These are phyloP conservation scores for Epichloe sp. DNA, from an alignment of 2,329 filamentous ascomycete genomes.

Conservation along the genomic window DNA sequence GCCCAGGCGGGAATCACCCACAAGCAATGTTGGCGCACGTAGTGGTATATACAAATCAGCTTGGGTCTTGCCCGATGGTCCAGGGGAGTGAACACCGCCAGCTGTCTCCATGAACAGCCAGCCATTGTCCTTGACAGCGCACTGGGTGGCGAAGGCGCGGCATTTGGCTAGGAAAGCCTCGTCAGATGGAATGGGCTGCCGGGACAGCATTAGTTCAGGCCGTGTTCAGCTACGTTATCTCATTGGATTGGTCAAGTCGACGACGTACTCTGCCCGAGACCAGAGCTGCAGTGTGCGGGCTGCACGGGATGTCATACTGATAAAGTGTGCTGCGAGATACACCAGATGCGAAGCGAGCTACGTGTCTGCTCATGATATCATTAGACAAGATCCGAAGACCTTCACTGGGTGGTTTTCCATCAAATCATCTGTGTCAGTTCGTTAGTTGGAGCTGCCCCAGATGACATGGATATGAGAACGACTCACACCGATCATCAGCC, in stretches of 20 bases:
- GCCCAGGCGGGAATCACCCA: slow-evolving; percentile 63
- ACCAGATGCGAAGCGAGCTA: slow-evolving; percentile 42
- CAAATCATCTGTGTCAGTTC: not conserved
- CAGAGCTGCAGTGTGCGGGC: slow-evolving; percentile 61
- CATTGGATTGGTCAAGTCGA: not conserved
- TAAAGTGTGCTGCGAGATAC: slow-evolving; percentile 44
- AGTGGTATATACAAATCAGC: slow-evolving; percentile 66
- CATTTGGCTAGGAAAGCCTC: slow-evolving; percentile 32
- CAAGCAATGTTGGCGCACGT: slow-evolving; percentile 57
- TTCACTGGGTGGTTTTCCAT: not conserved
- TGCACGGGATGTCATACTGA: slow-evolving; percentile 61
- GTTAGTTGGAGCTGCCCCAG: not conserved
- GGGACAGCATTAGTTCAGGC: not conserved
- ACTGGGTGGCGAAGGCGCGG: slow-evolving; percentile 26
- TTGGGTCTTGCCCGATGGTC: slow-evolving; percentile 62
- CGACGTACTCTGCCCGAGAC: slow-evolving; percentile 27
- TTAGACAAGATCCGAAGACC: not conserved
- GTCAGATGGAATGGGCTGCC: slow-evolving; percentile 36
- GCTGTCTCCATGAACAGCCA: slow-evolving; percentile 68
- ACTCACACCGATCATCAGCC: slow-evolving; percentile 53
- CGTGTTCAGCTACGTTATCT: not conserved
- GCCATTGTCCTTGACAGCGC: slow-evolving; percentile 30
- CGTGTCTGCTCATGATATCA: slow-evolving; percentile 35
- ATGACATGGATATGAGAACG: not conserved
- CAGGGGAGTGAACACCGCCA: slow-evolving; percentile 64